Base-by-base conservation (phyloP, 352 stramenopile genomes). In the Phytophthora pini region DNA sequence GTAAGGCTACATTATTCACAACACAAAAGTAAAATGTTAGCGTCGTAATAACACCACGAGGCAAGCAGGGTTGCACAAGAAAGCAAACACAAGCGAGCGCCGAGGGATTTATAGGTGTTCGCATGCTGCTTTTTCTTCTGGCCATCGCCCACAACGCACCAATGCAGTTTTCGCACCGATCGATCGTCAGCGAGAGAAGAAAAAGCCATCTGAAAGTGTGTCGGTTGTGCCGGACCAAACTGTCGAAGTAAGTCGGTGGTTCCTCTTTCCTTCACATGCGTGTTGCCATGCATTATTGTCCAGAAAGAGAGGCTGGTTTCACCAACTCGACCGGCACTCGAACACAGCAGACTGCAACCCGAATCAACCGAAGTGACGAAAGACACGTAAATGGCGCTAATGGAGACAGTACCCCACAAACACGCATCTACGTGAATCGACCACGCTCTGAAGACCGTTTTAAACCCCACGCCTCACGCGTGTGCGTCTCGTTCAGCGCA, bases 1-100 rank as follows among this genome's bases (percentile, higher is more conserved):
- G 63, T 94, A 93, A 20, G 84, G 88, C 84, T 95, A 77, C 70
- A 84, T 15, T 59, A 56, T 46, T 56, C 10, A 61, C 38, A 48
- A 61, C 73, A 64, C 36, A 65, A 24, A 10, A 72, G 70, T 48
- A 39, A 70, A 52, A 4, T 2, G 58, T 87, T 75, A 88, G 69
- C 52, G 27, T 17, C 31, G 68, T 13, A 53, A 17, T 60, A 17
- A 15, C 4, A 34, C 15, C 27, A 50, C 13, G 39, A 48, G 36
- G 15, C 58, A 65, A 46, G n/a, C 22, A 51, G 43, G 26, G 56
- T 61, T 66, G 50, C 58, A 68, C 47, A 38, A 76, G 72, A 75
- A 70, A 72, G 71, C 70, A 84, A 82, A 69, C 71, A 72, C 57
- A 72, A 72, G 66, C 61, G 58, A 77, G 65, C 68, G 65, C 62